Conservation (phyloP, 176 grass and related monocot species). For the Avena insularis region DNA sequence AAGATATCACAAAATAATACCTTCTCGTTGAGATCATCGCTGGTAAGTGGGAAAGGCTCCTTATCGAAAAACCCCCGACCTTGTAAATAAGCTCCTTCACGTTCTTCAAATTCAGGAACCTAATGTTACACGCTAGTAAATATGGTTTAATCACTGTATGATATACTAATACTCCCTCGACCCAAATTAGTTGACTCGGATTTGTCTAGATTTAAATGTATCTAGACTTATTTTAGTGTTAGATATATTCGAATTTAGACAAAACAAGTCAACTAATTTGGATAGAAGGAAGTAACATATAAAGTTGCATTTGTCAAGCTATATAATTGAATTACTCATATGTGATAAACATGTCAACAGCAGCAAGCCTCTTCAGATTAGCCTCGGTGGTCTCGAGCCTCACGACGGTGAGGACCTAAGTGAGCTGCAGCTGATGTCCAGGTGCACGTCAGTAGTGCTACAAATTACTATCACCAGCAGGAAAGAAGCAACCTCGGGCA, state of each 20-base stretch:
- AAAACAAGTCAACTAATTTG: too few relatives aligned
- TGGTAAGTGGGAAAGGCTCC: slow-evolving; percentile 82
- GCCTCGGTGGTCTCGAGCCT: slow-evolving; percentile 75
- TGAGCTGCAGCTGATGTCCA: slow-evolving; percentile 64
- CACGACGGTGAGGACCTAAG: slow-evolving; percentile 64
- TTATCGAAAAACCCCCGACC: slow-evolving; percentile 65
- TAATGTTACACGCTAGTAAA: slow-evolving; percentile 18
- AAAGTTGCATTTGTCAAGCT: neutral
- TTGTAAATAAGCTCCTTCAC: slow-evolving; percentile 85
- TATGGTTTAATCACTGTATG: neutral
- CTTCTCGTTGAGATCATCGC: slow-evolving; percentile 87
- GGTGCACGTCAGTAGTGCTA: slow-evolving; percentile 77
- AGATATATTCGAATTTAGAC: too few relatives aligned
- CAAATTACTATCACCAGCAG: neutral
- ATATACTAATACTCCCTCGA: too few relatives aligned
- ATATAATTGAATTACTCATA: slow-evolving; percentile 65
- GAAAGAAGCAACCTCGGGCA: neutral
- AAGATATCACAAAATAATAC: slow-evolving; percentile 38
- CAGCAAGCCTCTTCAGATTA: slow-evolving; percentile 70
- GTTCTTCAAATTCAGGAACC: slow-evolving; percentile 87
- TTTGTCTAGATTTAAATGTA: too few relatives aligned
- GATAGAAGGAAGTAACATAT: too few relatives aligned
- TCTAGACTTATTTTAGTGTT: too few relatives aligned
- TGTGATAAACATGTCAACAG: slow-evolving; percentile 69
- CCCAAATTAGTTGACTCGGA: too few relatives aligned